Conservation (phyloP, 2,329 filamentous ascomycete species). For the Calcarisporium arbuscula region DNA sequence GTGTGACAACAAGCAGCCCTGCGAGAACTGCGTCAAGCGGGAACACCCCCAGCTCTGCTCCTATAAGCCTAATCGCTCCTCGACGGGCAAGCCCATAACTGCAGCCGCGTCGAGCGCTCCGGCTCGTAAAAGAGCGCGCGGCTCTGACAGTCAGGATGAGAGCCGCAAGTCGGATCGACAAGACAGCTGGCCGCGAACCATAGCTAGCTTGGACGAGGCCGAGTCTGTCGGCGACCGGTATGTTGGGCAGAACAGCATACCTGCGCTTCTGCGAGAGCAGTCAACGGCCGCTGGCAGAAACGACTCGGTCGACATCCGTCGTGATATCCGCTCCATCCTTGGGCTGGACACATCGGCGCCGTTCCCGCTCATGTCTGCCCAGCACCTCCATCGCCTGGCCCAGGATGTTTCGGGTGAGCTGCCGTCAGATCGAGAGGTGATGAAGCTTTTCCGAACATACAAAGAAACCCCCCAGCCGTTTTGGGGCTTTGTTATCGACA, state of each 20-base stretch:
- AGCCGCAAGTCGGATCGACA: conserved; percentile 28
- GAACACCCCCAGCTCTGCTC: conserved; percentile 60
- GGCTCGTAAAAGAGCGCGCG: conserved; percentile 26
- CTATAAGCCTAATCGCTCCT: conserved; percentile 55
- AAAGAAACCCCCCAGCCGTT: conserved; percentile 63
- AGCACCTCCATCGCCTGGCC: conserved; percentile 53
- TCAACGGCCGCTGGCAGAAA: conserved; percentile 45
- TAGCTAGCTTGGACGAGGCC: conserved; percentile 40
- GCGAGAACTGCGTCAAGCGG: conserved; percentile 61
- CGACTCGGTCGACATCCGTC: conserved; percentile 51
- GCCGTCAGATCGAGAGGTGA: conserved; percentile 58
- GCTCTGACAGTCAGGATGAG: conserved; percentile 24
- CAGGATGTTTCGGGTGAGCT: conserved; percentile 55
- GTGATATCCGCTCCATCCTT: conserved; percentile 60
- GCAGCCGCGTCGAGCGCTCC: conserved; percentile 16
- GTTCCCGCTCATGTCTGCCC: conserved; percentile 60
- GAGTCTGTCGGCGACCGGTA: conserved; percentile 54
- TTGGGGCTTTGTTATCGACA: conserved; percentile 61
- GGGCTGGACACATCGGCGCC: conserved; percentile 60
- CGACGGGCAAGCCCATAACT: conserved; percentile 27
- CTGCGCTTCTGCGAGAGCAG: conserved; percentile 58
- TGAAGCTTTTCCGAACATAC: conserved; percentile 62
- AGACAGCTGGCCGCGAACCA: conserved; percentile 36
- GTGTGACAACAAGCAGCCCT: conserved; percentile 63
- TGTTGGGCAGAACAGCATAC: conserved; percentile 62